These are phyloP conservation scores for Melastoma candidum DNA, from an alignment of 441 rosid species.

Conservation along the genomic window DNA sequence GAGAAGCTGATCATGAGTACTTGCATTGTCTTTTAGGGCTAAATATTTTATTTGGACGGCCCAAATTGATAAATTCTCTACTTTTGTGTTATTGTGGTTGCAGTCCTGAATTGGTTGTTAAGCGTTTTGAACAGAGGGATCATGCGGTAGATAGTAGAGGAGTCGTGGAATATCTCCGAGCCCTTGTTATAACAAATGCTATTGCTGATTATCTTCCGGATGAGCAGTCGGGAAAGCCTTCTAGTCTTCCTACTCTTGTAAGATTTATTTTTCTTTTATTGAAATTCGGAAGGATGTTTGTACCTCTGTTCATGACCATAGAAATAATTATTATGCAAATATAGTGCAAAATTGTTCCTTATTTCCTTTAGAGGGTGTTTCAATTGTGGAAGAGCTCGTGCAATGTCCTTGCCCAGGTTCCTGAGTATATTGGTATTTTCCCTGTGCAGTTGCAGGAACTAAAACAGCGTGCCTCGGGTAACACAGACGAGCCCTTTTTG, in stretches of 20 bases:
- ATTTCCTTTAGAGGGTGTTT: no score
- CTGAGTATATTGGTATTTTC: conserved; percentile 2
- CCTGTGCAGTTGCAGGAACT: conserved; percentile 75
- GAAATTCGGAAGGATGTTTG: neutral
- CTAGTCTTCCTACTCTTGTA: conserved; percentile 89
- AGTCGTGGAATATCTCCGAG: conserved; percentile 81
- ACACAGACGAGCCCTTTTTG: conserved; percentile 51
- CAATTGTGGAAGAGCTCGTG: no score
- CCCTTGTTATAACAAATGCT: conserved; percentile 72
- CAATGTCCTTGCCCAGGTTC: no score
- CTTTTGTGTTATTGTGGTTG: conserved; percentile 4
- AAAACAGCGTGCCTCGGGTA: conserved; percentile 79
- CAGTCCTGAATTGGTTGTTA: conserved; percentile 84
- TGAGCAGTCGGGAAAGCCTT: conserved; percentile 63
- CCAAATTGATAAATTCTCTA: neutral
- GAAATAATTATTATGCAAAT: no score
- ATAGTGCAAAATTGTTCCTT: no score
- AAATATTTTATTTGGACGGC: neutral
- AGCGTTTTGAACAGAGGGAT: conserved; percentile 78
- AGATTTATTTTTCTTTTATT: neutral
- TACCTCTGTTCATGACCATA: neutral
- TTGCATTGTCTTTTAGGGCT: neutral
- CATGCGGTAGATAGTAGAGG: conserved; percentile 78
- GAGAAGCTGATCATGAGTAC: neutral
- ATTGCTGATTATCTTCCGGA: conserved; percentile 89